phyloP scores from a whole-genome alignment of 306 rosid genomes.

The Casuarina glauca region DNA sequence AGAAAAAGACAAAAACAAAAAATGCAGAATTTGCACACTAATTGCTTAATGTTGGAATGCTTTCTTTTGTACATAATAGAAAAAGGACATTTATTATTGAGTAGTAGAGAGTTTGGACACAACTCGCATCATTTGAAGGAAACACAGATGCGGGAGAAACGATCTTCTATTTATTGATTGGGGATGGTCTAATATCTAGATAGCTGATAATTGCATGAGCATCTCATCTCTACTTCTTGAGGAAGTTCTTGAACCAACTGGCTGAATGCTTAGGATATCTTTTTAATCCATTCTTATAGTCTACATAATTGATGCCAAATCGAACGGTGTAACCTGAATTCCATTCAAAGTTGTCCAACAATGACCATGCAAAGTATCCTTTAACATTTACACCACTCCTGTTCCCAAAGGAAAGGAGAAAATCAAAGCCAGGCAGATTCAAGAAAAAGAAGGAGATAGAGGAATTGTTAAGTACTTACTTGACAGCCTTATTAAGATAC shows the following conservation, averaged over 20 bases:
- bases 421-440: not conserved
- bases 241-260: conserved; percentile 55
- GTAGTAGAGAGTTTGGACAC: no score
- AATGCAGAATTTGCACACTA: no score
- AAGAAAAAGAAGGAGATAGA: not conserved
- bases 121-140: not conserved
- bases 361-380: conserved; percentile 63
- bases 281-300: conserved; percentile 44
- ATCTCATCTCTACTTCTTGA: conserved; percentile 7
- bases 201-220: not conserved
- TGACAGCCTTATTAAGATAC: conserved; percentile 24
- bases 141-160: not conserved
- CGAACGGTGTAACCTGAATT: conserved; percentile 43
- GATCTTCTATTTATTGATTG: not conserved
- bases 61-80: no score
- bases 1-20: no score
- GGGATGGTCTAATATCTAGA: not conserved
- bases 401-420: conserved; percentile 10
- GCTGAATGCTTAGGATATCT: conserved; percentile 54
- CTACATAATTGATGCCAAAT: conserved; percentile 45
- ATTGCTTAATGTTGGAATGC: no score
- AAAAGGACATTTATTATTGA: no score
- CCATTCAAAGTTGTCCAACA: conserved; percentile 58
- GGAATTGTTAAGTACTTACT: conserved; percentile 14
- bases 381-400: conserved; percentile 43